Evolutionary conservation across 257 asterid genomes (phyloP).

Genomic region (Marsdenia floribunda): DNA sequence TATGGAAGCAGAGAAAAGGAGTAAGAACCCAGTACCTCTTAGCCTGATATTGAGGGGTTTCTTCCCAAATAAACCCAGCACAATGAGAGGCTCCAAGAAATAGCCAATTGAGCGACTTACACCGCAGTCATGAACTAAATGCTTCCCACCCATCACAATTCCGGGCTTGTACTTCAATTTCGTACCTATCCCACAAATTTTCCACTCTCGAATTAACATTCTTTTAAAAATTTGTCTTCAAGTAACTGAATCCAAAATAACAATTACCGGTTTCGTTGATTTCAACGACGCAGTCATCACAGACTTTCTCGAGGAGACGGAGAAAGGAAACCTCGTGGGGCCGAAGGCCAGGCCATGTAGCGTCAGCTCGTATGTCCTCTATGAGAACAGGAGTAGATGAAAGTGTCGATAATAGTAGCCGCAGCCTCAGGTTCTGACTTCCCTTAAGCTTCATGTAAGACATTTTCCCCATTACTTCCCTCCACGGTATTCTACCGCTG

Average conservation of each 20-base stretch:
- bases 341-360: conserved; percentile 72
- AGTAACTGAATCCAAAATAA: background rate
- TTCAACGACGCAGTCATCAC: conserved; percentile 66
- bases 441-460: conserved; percentile 61
- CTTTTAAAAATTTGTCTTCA: background rate
- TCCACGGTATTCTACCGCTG: background rate
- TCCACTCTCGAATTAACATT: background rate
- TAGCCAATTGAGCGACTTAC: conserved; percentile 65
- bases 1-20: background rate
- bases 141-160: conserved; percentile 75
- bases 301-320: conserved; percentile 65
- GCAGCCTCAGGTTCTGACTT: conserved; percentile 64
- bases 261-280: conserved; percentile 72
- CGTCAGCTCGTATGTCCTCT: conserved; percentile 73
- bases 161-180: conserved; percentile 87
- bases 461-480: conserved; percentile 41
- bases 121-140: conserved; percentile 71
- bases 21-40: conserved; percentile 38
- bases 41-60: conserved; percentile 65
- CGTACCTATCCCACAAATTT: conserved; percentile 46
- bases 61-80: conserved; percentile 81
- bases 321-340: conserved; percentile 72
- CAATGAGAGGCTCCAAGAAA: conserved; percentile 75
- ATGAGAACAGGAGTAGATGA: conserved; percentile 66
- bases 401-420: conserved; percentile 72